These are phyloP conservation scores for Penicillium atrosanguineum DNA, from an alignment of 495 filamentous ascomycete genomes.

Conservation along the genomic window DNA sequence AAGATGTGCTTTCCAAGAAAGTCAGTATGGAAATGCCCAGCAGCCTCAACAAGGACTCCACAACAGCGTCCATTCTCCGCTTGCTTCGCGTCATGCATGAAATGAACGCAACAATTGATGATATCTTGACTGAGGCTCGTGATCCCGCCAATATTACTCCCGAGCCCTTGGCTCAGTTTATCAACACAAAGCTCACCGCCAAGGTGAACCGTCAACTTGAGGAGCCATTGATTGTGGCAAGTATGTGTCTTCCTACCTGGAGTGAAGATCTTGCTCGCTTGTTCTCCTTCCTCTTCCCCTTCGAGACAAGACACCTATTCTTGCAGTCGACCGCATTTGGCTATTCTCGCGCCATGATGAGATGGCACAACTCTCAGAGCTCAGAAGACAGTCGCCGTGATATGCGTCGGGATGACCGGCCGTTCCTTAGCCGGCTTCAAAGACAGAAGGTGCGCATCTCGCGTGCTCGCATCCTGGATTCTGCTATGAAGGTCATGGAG, in stretches of 20 bases:
- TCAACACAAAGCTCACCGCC: conserved; percentile 98
- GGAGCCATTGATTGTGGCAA: conserved; percentile 97
- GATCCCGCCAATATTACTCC: conserved; percentile 64
- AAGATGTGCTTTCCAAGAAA: conserved; percentile 44
- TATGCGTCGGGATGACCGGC: conserved; percentile 80
- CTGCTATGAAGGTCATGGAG: conserved; percentile 99
- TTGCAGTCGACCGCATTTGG: conserved; percentile 97
- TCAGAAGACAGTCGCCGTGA: conserved; percentile 76
- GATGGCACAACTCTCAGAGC: conserved; percentile 91
- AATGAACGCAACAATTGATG: conserved; percentile 91
- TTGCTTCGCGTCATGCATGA: conserved; percentile 89
- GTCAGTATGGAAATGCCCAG: conserved; percentile 60
- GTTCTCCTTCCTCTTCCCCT: conserved; percentile 98
- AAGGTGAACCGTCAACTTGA: conserved; percentile 97
- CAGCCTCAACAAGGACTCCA: conserved; percentile 81
- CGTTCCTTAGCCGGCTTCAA: conserved; percentile 90
- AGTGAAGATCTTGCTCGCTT: conserved; percentile 94
- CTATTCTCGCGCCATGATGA: conserved; percentile 94
- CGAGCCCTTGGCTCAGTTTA: conserved; percentile 93
- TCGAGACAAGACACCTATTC: conserved; percentile 96
- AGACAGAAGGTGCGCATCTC: conserved; percentile 98
- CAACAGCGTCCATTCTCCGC: conserved; percentile 82
- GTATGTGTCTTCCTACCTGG: conserved; percentile 94
- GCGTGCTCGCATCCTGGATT: conserved; percentile 87
- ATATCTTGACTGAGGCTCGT: conserved; percentile 88